A percentile compares a stretch with the other conserved stretches of the same genome.
phyloP scores from a whole-genome alignment of 2,329 filamentous ascomycete species.

The Nothopassalora personata region DNA sequence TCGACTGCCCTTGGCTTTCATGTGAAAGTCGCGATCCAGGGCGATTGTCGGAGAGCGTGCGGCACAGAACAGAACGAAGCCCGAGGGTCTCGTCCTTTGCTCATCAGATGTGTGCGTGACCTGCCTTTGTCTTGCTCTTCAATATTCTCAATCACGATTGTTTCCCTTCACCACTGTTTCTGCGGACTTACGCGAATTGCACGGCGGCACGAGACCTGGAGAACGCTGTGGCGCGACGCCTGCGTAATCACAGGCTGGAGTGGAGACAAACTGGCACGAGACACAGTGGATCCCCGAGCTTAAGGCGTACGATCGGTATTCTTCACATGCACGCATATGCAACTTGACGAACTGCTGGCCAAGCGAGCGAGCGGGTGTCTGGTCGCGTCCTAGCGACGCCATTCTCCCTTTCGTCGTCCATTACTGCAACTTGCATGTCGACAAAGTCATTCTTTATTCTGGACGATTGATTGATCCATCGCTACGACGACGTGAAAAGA shows the following conservation, averaged over 20 bases:
- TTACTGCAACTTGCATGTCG: background rate
- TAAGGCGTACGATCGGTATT: background rate
- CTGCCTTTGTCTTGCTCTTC: background rate
- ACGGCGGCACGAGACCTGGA: background rate
- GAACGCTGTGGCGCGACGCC: background rate
- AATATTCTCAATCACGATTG: background rate
- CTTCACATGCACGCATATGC: background rate
- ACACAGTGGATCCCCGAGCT: background rate
- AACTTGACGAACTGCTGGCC: background rate
- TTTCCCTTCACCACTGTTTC: background rate
- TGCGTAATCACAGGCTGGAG: background rate
- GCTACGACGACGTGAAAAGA: background rate
- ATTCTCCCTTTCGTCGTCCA: background rate
- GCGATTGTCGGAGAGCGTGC: background rate
- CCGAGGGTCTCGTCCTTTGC: background rate
- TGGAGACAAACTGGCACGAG: background rate
- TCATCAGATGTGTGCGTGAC: background rate
- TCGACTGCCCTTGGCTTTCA: background rate
- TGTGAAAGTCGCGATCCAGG: background rate
- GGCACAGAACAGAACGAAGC: background rate
- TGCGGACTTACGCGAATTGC: background rate
- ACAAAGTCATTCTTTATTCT: background rate
- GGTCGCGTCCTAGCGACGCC: background rate
- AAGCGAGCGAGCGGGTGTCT: background rate
- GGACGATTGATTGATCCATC: background rate